Conservation (phyloP, 192 early-diverging fungal genomes). For the Rhizophagus sp. region DNA sequence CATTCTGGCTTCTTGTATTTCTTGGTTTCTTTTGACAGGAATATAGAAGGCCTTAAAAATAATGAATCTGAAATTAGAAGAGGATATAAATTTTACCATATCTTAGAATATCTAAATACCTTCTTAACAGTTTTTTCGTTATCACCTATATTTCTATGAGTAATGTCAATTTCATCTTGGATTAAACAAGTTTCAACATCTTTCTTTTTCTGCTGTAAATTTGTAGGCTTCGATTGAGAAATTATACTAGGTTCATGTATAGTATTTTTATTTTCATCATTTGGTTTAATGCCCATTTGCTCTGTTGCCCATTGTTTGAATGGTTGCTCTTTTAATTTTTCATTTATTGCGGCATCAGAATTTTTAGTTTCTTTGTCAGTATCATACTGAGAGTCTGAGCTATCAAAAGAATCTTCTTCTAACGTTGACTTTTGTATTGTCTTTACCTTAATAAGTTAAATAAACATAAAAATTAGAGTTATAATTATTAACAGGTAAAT, state of each 20-base stretch:
- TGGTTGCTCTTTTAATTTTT: slow-evolving; percentile 40
- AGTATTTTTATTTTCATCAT: slow-evolving; percentile 33
- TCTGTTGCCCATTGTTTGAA: slow-evolving; percentile 39
- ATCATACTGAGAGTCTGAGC: slow-evolving; percentile 68
- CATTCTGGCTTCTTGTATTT: slow-evolving; percentile 73
- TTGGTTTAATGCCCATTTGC: slow-evolving; percentile 32
- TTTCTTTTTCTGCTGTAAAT: neutral
- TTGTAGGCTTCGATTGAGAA: neutral
- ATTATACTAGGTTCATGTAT: slow-evolving; percentile 29
- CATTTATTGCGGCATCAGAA: slow-evolving; percentile 32
- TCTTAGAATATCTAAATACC: neutral
- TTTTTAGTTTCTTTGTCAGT: slow-evolving; percentile 37
- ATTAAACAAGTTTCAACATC: slow-evolving; percentile 33
- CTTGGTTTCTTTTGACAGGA: slow-evolving; percentile 69
- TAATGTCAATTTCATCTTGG: slow-evolving; percentile 35
- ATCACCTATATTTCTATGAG: slow-evolving; percentile 33
- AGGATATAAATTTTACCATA: neutral
- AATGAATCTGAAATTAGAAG: neutral
- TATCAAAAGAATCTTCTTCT: slow-evolving; percentile 69
- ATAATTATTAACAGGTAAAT: too few species aligned
- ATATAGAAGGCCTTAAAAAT: slow-evolving; percentile 65
- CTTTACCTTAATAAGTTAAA: slow-evolving; percentile 32
- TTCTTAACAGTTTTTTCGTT: slow-evolving; percentile 31
- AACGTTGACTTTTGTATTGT: slow-evolving; percentile 51
- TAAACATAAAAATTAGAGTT: neutral